Conservation (phyloP, 352 stramenopile species). For the Globisporangium barbulae region DNA sequence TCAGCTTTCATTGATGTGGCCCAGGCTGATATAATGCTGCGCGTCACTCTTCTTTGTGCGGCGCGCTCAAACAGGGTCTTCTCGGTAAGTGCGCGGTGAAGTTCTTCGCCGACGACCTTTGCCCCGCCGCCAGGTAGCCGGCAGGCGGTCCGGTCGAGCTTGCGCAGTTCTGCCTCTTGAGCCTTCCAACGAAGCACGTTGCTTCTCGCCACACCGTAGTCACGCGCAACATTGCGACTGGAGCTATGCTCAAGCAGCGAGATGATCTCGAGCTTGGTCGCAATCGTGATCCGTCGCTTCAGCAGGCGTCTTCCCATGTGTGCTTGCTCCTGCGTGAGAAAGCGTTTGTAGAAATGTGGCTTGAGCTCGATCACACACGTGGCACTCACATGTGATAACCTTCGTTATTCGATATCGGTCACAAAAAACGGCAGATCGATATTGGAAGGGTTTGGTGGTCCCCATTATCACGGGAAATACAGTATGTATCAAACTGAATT, state of each 20-base stretch:
- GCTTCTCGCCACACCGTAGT: not conserved
- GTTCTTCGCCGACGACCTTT: not conserved
- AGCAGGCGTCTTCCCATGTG: not conserved
- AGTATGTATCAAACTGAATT: too few relatives aligned
- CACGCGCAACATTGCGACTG: not conserved
- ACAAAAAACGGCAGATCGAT: not conserved
- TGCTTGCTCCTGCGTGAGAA: not conserved
- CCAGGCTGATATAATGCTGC: not conserved
- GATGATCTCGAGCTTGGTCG: slow-evolving; percentile 1
- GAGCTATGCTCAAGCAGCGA: not conserved
- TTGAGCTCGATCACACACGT: too few relatives aligned
- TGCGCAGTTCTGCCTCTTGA: not conserved
- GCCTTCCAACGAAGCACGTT: not conserved
- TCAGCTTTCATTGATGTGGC: not conserved
- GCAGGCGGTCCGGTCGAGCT: not conserved
- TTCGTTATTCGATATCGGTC: not conserved
- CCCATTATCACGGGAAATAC: slow-evolving; percentile 1
- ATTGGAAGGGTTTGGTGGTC: not conserved
- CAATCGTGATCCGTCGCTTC: not conserved
- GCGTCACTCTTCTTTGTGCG: not conserved
- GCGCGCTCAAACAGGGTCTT: not conserved
- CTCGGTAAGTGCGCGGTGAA: not conserved
- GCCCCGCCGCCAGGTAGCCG: not conserved
- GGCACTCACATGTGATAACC: not conserved
- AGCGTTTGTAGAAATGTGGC: not conserved